phyloP scores from a whole-genome alignment of 495 filamentous ascomycete genomes.

The Tetracladium setigerum region DNA sequence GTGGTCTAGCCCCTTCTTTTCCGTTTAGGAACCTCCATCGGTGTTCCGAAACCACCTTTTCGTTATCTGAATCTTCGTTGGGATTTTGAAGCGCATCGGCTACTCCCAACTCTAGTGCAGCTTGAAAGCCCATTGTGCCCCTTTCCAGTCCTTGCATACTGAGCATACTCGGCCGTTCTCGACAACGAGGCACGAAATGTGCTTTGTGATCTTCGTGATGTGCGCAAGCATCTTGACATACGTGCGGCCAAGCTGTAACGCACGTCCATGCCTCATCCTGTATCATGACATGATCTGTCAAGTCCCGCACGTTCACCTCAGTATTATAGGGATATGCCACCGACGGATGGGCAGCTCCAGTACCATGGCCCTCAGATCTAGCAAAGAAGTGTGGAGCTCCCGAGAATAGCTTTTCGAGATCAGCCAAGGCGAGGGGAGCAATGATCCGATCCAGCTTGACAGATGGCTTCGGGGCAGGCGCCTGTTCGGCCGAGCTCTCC shows the following conservation, averaged over 20 bases:
- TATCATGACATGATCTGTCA: constrained; percentile 54
- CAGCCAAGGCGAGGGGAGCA: constrained; percentile 47
- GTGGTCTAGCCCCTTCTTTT: constrained; percentile 37
- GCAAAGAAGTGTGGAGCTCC: constrained; percentile 70
- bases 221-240: constrained; percentile 27
- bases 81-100: constrained; percentile 49
- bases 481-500: background rate
- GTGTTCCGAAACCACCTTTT: constrained; percentile 31
- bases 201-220: constrained; percentile 33
- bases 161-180: constrained; percentile 64
- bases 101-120: constrained; percentile 61
- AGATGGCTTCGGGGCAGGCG: background rate
- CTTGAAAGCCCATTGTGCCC: constrained; percentile 67
- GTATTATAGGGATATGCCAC: constrained; percentile 68
- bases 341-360: constrained; percentile 50
- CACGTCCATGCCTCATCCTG: constrained; percentile 46
- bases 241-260: constrained; percentile 43
- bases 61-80: constrained; percentile 40
- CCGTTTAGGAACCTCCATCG: constrained; percentile 40
- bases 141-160: constrained; percentile 64
- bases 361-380: constrained; percentile 36
- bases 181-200: constrained; percentile 49
- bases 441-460: constrained; percentile 46
- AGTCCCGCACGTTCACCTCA: constrained; percentile 49
- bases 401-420: constrained; percentile 64